Conservation (phyloP, 2,329 filamentous ascomycete genomes). For the Fusarium odoratissimum region DNA sequence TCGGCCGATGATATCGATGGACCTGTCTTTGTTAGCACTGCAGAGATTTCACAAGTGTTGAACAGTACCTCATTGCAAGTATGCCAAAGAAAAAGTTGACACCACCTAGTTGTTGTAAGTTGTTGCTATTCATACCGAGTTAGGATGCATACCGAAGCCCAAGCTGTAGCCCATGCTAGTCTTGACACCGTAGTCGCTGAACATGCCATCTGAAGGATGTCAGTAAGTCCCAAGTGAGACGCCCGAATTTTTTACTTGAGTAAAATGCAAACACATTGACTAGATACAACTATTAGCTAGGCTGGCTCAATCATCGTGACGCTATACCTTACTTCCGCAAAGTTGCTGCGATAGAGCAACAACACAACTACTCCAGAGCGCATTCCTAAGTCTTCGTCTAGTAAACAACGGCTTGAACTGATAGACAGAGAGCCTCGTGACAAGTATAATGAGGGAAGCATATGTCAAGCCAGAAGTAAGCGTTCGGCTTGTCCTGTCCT, state of each 20-base stretch:
- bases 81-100: conserved; percentile 54
- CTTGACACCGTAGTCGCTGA: conserved; percentile 29
- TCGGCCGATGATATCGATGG: conserved; percentile 53
- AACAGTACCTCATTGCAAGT: conserved; percentile 47
- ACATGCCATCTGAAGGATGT: conserved; percentile 22
- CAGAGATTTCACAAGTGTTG: accelerated
- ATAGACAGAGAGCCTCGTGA: conserved; percentile 20
- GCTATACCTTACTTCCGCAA: conserved; percentile 37
- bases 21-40: conserved; percentile 25
- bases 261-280: conserved; percentile 57
- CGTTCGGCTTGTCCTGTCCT: no score
- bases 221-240: neutral
- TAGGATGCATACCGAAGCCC: conserved; percentile 45
- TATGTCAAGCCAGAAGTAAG: conserved; percentile 24
- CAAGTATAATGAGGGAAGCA: conserved; percentile 14
- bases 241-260: conserved; percentile 46
- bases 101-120: conserved; percentile 39
- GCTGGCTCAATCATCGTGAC: accelerated
- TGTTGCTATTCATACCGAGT: neutral
- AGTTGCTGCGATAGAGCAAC: conserved; percentile 46
- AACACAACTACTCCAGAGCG: conserved; percentile 42
- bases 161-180: conserved; percentile 37
- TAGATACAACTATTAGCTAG: neutral
- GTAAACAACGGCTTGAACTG: conserved; percentile 35
- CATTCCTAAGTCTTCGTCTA: conserved; percentile 26